Base-by-base conservation (phyloP, 805 yeast genomes). In the Myxozyma nipponensis region DNA sequence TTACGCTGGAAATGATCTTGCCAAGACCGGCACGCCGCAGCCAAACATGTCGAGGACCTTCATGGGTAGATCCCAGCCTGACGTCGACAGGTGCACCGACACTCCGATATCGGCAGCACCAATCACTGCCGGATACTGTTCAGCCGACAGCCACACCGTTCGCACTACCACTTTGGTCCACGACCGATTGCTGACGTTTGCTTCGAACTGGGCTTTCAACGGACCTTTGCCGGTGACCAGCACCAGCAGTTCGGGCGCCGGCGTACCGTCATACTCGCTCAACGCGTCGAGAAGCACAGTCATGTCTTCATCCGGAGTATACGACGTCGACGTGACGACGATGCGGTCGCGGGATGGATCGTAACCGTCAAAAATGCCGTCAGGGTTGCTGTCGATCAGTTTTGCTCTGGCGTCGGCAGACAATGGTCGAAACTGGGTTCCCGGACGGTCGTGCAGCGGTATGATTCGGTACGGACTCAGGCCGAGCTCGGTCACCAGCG, bases 211-310 rank as follows among this genome's bases (percentile, higher is more conserved):
- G 1, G 68, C 66, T 57, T 80, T 80, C 68, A 85, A 65, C 0
- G 98, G 98, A 0, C 99, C 99, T 65, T 90, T 91, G 0, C 99
- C 99, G 0, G 99, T 93, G n/a, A 93, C 83, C n/a, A 93, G 68
- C 46, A 88, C 77, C 35, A 81, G 66, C 1, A 90, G 62, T 0
- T 57, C 30, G 6, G 46, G 49, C 36, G 52, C 42, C 7, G 7
- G 7, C 7, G 7, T 7, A 35, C 56, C 44, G 43, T 85, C 90
- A 57, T 87, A 83, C 21, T 68, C 57, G 45, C 76, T 75, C 47
- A 93, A 70, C 0, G 95, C 88, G 9, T 81, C 79, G 17, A 91
- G 69, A 17, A 93, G 69, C 34, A 86, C 68, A 22, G 71, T 71
- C 48, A 93, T 80, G 65, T 93, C 95, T 67, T 93, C 99, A 67